Conservation (phyloP, 257 asterid species). For the Solanum peruvianum region DNA sequence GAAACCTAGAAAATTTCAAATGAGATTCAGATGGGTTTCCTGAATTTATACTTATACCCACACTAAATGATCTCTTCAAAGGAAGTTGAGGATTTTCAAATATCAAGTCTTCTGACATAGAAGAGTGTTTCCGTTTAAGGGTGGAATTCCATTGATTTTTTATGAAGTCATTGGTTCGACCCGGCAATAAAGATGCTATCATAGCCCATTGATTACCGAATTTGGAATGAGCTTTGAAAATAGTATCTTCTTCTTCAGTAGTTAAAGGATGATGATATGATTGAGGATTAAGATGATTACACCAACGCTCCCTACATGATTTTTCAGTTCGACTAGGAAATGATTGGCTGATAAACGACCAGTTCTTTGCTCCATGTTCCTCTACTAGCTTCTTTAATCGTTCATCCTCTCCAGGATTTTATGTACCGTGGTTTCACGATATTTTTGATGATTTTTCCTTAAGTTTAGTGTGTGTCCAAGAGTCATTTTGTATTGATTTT, state of each 20-base stretch:
- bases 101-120: background rate
- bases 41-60: background rate
- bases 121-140: background rate
- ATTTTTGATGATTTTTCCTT: too few species aligned
- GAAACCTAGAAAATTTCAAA: background rate
- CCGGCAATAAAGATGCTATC: background rate
- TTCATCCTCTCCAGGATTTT: background rate
- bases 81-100: background rate
- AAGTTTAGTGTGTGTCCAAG: too few species aligned
- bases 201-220: slow-evolving; percentile 2
- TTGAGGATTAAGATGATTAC: background rate
- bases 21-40: background rate
- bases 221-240: background rate
- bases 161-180: background rate
- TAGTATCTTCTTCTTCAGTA: background rate
- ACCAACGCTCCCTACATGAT: background rate
- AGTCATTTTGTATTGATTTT: too few species aligned
- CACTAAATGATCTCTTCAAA: background rate
- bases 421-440: too few species aligned
- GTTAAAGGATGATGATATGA: background rate
- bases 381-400: background rate
- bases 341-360: background rate
- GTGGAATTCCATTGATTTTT: background rate
- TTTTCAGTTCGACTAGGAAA: background rate
- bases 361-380: background rate